Base-by-base conservation (phyloP, 306 rosid genomes). In the Trichosanthes truncata region DNA sequence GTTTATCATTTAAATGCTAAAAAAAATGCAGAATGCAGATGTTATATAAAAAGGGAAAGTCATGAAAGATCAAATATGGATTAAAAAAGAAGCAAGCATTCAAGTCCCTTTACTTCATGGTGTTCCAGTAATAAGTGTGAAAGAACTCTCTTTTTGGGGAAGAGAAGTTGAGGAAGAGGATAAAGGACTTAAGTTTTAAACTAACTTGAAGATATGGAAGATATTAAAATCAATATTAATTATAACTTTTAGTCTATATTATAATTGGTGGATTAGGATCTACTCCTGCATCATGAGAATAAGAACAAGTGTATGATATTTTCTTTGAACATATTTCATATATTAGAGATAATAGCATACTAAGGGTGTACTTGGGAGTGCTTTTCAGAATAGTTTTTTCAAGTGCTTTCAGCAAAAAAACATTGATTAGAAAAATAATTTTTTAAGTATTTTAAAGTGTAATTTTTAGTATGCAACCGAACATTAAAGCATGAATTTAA, bases 1-100 rank as follows among this genome's bases (percentile, higher is more conserved):
- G 61, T 57, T 81, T 78, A 81, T 84, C 59, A 78, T 35, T 26
- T 15, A 52, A 38, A 76, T 77, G n/a, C 21, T 17, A 72, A 61
- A 38, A n/a, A 33, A 36, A 41, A 10, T 52, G 33, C 56, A 23
- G 31, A 31, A 45, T 55, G 21, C 65, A 60, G 65, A 11, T 36
- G 29, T 59, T 51, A 29, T 74, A 31, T 11, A 74, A 15, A 14
- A 25, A 48, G 23, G 31, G 74, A 35, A 66, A 66, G 10, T 35
- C n/a, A n/a, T n/a, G n/a, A n/a, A n/a, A 66, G 72, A 66, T 66
- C 23, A 36, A 66, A 8, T 14, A 66, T 62, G 6, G 68, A 15
- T 18, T 35, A 20, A 33, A 31, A 33, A 40, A 10, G 18, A 67
- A 35, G 51, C 21, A 9, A 67, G 51, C 74, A 67, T 67, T 18